Conservation (phyloP, 176 grass and related monocot genomes). For the Urochloa ruziziensis region DNA sequence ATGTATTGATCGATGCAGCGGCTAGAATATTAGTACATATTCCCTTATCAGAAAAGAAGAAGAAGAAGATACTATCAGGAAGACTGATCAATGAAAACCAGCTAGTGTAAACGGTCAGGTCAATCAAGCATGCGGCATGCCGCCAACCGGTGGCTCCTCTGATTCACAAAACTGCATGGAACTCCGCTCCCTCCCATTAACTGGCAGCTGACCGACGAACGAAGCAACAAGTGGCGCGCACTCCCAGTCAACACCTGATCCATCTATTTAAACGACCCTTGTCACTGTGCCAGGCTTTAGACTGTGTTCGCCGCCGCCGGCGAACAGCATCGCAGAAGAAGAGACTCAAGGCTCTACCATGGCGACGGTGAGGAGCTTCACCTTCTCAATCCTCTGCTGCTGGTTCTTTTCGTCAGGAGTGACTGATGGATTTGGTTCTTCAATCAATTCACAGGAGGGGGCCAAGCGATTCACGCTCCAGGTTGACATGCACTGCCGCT, state of each 20-base stretch:
- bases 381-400: background rate
- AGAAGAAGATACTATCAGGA: too few species aligned
- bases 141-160: conserved; percentile 12
- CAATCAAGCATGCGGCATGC: background rate
- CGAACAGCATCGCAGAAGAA: background rate
- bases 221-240: background rate
- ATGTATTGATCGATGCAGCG: too few species aligned
- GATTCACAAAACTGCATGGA: conserved; percentile 23
- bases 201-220: background rate
- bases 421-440: background rate
- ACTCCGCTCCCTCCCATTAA: conserved; percentile 27
- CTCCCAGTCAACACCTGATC: background rate
- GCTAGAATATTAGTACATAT: too few species aligned
- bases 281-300: background rate
- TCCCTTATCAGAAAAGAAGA: too few species aligned
- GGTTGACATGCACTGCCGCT: conserved; percentile 38
- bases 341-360: background rate
- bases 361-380: conserved; percentile 11
- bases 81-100: too few species aligned
- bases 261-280: conserved; percentile 23
- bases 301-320: background rate
- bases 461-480: conserved; percentile 16
- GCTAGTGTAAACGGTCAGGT: background rate
- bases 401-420: background rate
- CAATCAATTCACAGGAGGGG: conserved; percentile 28